Evolutionary conservation across 306 rosid genomes (phyloP).

Genomic region (Prunus salicina): DNA sequence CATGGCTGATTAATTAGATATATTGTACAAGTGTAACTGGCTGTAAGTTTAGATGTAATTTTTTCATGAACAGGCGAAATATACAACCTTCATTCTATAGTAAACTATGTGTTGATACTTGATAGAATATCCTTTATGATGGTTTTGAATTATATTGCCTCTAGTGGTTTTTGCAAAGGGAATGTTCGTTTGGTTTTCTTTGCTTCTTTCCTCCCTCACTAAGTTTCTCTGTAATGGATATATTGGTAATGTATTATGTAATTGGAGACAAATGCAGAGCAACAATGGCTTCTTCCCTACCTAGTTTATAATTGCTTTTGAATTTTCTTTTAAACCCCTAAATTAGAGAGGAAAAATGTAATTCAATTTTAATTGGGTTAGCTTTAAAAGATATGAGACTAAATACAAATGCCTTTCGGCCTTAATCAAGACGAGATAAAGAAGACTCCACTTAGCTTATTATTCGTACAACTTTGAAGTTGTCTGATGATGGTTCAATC

Average conservation of each 20-base stretch:
- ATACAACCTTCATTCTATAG: not conserved
- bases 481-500: too few species aligned
- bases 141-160: too few species aligned
- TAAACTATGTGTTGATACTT: not conserved
- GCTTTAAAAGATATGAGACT: not conserved
- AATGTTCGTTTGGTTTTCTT: not conserved
- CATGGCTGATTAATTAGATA: too few species aligned
- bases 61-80: not conserved
- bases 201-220: not conserved
- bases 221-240: not conserved
- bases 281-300: not conserved
- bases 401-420: too few species aligned
- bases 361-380: too few species aligned
- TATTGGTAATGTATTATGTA: not conserved
- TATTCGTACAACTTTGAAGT: not conserved
- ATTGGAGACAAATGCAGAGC: not conserved
- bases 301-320: not conserved
- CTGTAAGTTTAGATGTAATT: too few species aligned
- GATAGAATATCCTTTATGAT: too few species aligned
- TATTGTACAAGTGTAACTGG: too few species aligned
- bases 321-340: too few species aligned
- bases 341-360: too few species aligned
- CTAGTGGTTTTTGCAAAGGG: not conserved
- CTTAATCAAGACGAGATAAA: conserved; percentile 11
- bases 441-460: conserved; percentile 11